These are phyloP conservation scores for Ogataea naganishii DNA, from an alignment of 805 yeast species.

Conservation along the genomic window DNA sequence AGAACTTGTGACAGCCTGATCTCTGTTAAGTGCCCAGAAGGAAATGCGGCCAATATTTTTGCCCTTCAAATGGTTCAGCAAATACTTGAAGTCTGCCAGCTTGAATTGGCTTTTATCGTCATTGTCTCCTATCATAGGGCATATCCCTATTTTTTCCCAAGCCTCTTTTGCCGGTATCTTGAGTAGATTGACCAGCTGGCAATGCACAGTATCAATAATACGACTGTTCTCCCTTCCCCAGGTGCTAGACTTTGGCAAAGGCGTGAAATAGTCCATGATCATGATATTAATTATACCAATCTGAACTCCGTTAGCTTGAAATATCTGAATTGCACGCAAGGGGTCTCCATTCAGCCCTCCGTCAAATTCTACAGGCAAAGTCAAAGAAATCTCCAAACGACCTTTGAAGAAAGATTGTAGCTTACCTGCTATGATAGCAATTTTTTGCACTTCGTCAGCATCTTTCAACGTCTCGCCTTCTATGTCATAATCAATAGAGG, in stretches of 20 bases:
- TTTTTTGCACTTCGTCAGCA: slow-evolving; percentile 4
- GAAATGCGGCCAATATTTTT: slow-evolving; percentile 16
- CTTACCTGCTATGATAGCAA: slow-evolving; percentile 8
- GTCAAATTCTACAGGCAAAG: slow-evolving; percentile 21
- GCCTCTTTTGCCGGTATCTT: slow-evolving; percentile 3
- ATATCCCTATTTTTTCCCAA: slow-evolving; percentile 19
- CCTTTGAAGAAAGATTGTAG: slow-evolving; percentile 5
- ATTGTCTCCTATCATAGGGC: slow-evolving; percentile 26
- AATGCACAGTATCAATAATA: slow-evolving; percentile 11
- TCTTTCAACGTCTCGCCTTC: slow-evolving; percentile 16
- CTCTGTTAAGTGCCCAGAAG: slow-evolving; percentile 26
- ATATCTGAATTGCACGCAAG: slow-evolving; percentile 7
- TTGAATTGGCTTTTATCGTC: slow-evolving; percentile 19
- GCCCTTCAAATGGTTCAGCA: slow-evolving; percentile 11
- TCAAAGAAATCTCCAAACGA: slow-evolving; percentile 13
- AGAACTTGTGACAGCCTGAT: slow-evolving; percentile 12
- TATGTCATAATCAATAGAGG: slow-evolving; percentile 21
- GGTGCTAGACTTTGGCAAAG: slow-evolving; percentile 8
- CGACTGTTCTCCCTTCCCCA: slow-evolving; percentile 23
- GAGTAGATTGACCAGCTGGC: slow-evolving; percentile 8
- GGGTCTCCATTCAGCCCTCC: slow-evolving; percentile 14
- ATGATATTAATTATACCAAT: slow-evolving; percentile 15
- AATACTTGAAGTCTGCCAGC: slow-evolving; percentile 13
- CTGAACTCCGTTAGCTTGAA: slow-evolving; percentile 5
- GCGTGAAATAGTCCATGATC: slow-evolving; percentile 25